Conservation (phyloP, 176 grass and related monocot species). For the Juncus inflexus region DNA sequence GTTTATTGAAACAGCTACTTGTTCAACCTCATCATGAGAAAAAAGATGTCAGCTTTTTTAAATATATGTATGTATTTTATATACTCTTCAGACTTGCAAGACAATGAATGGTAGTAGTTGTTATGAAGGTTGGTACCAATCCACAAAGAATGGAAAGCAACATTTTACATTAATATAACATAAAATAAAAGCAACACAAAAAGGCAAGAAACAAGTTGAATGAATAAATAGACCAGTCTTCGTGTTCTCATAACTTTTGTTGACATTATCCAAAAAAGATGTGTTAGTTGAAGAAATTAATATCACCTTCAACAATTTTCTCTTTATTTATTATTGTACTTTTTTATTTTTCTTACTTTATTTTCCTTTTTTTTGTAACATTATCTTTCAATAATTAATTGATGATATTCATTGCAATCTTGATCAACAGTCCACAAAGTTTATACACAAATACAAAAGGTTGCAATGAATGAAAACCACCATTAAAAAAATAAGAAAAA, state of each 20-base stretch:
- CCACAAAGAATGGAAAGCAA: slow-evolving; percentile 13
- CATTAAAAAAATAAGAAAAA: neutral
- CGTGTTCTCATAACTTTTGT: too few relatives aligned
- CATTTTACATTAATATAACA: neutral
- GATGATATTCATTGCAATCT: too few relatives aligned
- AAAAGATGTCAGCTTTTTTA: neutral
- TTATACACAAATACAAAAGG: too few relatives aligned
- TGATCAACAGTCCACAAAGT: too few relatives aligned
- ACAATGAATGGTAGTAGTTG: slow-evolving; percentile 6
- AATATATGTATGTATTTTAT: neutral
- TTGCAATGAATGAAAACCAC: too few relatives aligned
- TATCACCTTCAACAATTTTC: too few relatives aligned
- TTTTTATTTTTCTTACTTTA: too few relatives aligned
- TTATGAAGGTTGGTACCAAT: slow-evolving; percentile 12
- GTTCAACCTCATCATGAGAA: neutral
- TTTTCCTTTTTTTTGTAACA: too few relatives aligned
- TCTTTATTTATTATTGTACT: too few relatives aligned
- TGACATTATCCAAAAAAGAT: slow-evolving; percentile 21
- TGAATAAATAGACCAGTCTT: neutral
- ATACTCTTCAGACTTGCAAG: slow-evolving; percentile 11
- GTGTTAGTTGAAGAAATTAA: neutral
- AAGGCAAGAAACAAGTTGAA: neutral
- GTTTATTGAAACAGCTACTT: slow-evolving; percentile 2
- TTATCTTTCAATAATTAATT: too few relatives aligned
- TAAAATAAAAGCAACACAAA: neutral